phyloP scores from a whole-genome alignment of 2,329 filamentous ascomycete genomes.

The Falciphora oryzae region DNA sequence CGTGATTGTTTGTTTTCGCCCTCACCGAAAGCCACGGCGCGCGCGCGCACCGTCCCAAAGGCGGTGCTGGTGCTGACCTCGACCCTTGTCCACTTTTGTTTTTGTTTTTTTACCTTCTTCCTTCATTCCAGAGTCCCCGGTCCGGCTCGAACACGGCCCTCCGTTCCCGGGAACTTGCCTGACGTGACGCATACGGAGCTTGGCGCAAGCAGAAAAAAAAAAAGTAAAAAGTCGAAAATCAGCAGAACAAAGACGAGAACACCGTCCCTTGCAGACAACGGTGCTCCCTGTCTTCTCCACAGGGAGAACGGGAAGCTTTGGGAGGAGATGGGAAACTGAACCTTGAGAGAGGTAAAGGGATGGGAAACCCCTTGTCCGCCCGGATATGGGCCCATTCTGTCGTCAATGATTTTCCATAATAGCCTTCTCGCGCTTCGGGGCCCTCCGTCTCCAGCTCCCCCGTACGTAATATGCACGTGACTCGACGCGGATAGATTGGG shows the following conservation, averaged over 20 bases:
- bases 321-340: not conserved
- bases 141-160: not conserved
- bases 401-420: not conserved
- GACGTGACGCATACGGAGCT: not conserved
- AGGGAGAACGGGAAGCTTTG: not conserved
- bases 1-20: not conserved
- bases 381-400: not conserved
- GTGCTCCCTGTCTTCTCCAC: not conserved
- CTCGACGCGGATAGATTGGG: not conserved
- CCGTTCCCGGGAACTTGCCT: not conserved
- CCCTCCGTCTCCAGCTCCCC: not conserved
- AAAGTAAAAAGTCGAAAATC: not conserved
- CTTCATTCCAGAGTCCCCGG: not conserved
- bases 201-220: not conserved
- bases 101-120: not conserved
- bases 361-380: not conserved
- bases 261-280: not conserved
- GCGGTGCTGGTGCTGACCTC: not conserved
- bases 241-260: not conserved
- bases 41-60: no score
- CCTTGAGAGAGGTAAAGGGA: not conserved
- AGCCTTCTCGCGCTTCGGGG: not conserved
- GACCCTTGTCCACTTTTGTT: not conserved
- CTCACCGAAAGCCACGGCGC: not conserved
- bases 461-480: not conserved